Evolutionary conservation across 106 monocot genomes (phyloP).

Genomic region (Iris macrosiphon): DNA sequence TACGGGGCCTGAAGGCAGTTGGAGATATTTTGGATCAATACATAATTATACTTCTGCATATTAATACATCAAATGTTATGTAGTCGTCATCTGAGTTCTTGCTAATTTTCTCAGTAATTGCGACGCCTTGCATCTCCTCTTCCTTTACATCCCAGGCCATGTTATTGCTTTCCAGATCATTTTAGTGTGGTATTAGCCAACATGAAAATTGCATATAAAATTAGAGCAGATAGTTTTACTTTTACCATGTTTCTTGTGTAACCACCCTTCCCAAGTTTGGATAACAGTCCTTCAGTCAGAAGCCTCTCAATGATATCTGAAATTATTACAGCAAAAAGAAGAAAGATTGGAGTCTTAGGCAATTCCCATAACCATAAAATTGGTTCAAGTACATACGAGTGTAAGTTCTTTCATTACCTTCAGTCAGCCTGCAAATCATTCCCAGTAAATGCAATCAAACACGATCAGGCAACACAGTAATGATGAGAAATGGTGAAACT

Average conservation of each 20-base stretch:
- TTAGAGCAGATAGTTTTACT: not conserved
- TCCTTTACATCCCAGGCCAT: conserved; percentile 29
- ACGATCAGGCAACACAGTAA: not conserved
- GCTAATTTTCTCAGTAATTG: conserved; percentile 10
- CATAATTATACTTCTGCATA: not conserved
- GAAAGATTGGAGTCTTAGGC: not conserved
- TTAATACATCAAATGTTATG: conserved; percentile 12
- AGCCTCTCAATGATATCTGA: conserved; percentile 69
- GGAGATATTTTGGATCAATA: not conserved
- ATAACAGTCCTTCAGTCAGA: conserved; percentile 50
- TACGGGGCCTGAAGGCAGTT: conserved; percentile 53
- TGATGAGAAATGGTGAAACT: not conserved
- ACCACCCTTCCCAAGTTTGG: conserved; percentile 56
- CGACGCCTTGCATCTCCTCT: conserved; percentile 39
- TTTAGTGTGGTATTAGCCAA: not conserved
- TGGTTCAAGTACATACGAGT: not conserved
- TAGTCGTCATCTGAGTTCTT: conserved; percentile 20
- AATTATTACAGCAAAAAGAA: not conserved
- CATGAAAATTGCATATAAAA: not conserved
- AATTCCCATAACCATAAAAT: conserved; percentile 1
- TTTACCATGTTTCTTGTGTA: conserved; percentile 59
- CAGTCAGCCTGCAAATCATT: conserved; percentile 58
- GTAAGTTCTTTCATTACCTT: conserved; percentile 65
- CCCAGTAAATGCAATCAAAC: not conserved
- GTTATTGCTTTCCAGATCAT: conserved; percentile 1